phyloP scores from a whole-genome alignment of 176 grass and related monocot species.

The Bothriochloa decipiens region DNA sequence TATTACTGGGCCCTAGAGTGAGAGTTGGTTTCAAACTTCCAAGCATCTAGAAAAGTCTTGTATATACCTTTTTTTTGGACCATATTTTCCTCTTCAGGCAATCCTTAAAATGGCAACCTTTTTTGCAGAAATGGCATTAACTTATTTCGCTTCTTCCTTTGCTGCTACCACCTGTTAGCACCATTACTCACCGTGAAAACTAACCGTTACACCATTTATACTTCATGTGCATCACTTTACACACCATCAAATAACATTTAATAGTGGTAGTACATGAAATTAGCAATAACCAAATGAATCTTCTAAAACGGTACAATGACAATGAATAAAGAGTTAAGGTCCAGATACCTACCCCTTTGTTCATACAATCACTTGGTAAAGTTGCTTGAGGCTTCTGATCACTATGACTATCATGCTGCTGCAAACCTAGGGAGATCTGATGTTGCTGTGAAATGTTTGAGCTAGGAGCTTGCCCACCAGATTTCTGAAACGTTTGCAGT shows the following conservation, averaged over 20 bases:
- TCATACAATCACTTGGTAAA: constrained; percentile 34
- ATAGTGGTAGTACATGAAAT: no score
- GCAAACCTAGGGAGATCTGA: constrained; percentile 13
- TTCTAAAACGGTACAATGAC: not conserved
- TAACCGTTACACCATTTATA: not conserved
- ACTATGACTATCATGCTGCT: constrained; percentile 67
- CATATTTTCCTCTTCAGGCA: not conserved
- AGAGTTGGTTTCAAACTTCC: not conserved
- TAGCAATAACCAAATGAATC: not conserved
- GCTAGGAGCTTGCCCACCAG: constrained; percentile 51
- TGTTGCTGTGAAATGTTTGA: constrained; percentile 39
- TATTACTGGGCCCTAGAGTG: not conserved
- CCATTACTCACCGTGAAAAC: not conserved
- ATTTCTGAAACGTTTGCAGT: constrained; percentile 48
- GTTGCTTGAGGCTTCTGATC: constrained; percentile 71
- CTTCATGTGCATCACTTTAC: not conserved
- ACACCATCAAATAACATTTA: not conserved
- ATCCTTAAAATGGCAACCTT: not conserved
- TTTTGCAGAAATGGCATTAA: not conserved
- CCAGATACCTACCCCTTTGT: constrained; percentile 35
- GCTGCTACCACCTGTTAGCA: not conserved
- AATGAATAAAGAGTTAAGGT: no score
- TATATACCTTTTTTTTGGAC: not conserved
- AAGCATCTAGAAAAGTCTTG: not conserved
- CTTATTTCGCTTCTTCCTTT: not conserved